Evolutionary conservation across 1,284 basidiomycete species (phyloP).

Genomic region (Sporisorium graminicola): DNA sequence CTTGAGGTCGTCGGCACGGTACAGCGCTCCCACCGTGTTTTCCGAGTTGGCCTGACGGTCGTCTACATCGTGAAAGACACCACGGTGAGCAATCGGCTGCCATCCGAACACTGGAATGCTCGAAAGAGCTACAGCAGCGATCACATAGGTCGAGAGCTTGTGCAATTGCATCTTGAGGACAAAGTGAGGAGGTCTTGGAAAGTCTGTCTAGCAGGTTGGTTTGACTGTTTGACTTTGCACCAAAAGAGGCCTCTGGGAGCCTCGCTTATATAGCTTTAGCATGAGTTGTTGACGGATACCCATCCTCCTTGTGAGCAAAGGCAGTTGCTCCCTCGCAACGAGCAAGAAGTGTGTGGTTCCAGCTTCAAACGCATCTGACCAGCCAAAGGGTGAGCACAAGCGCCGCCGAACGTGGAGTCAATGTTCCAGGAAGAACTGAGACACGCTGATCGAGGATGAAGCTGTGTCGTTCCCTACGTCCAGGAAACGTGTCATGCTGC

Average conservation of each 20-base stretch:
- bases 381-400: background rate
- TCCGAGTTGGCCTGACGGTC: slow-evolving; percentile 14
- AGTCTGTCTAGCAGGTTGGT: background rate
- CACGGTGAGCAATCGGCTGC: slow-evolving; percentile 16
- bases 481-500: background rate
- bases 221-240: background rate
- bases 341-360: too few relatives aligned
- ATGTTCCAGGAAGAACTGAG: too few relatives aligned
- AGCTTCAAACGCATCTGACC: too few relatives aligned
- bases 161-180: slow-evolving; percentile 1
- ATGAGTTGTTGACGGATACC: too few relatives aligned
- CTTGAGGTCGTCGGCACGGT: slow-evolving; percentile 9
- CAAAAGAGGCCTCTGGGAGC: background rate
- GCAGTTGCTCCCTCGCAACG: too few relatives aligned
- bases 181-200: too few relatives aligned
- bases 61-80: slow-evolving; percentile 16
- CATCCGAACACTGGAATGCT: slow-evolving; percentile 4
- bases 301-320: too few relatives aligned
- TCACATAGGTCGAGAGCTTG: background rate
- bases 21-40: slow-evolving; percentile 6
- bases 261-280: background rate
- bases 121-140: background rate
- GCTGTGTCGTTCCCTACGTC: too few relatives aligned
- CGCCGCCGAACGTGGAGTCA: too few relatives aligned
- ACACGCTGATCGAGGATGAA: too few relatives aligned